Evolutionary conservation across 257 asterid genomes (phyloP).

Genomic region (Solanum sejunctum): DNA sequence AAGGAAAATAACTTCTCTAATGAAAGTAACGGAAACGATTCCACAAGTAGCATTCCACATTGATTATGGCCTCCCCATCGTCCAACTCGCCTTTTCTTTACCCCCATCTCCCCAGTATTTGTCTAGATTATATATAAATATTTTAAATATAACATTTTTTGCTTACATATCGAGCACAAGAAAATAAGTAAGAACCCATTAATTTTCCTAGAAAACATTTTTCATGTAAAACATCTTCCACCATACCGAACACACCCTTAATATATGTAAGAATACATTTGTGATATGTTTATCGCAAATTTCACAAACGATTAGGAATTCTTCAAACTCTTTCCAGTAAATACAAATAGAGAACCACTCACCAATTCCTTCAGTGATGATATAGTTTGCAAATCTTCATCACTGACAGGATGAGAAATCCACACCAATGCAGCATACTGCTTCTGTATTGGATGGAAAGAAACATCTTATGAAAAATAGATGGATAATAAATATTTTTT

Average conservation of each 20-base stretch:
- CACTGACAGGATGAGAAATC: slow-evolving; percentile 60
- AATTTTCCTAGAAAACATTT: neutral
- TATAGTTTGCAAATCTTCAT: slow-evolving; percentile 40
- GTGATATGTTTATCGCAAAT: neutral
- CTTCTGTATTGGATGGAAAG: slow-evolving; percentile 39
- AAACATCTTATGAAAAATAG: neutral
- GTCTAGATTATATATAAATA: neutral
- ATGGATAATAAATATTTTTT: neutral
- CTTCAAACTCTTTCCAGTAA: neutral
- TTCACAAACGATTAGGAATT: neutral
- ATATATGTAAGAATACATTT: neutral
- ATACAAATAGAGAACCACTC: neutral
- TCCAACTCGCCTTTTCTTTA: neutral
- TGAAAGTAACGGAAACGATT: neutral
- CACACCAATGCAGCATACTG: slow-evolving; percentile 88
- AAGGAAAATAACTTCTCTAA: neutral
- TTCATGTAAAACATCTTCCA: neutral
- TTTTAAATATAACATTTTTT: neutral
- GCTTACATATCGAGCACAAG: neutral
- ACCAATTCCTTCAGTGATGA: slow-evolving; percentile 59
- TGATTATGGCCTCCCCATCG: neutral
- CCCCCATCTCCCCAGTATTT: neutral
- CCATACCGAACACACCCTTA: neutral
- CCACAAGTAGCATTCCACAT: neutral
- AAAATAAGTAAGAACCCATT: neutral